Conservation (phyloP, 257 asterid genomes). For the Verbena officinalis region DNA sequence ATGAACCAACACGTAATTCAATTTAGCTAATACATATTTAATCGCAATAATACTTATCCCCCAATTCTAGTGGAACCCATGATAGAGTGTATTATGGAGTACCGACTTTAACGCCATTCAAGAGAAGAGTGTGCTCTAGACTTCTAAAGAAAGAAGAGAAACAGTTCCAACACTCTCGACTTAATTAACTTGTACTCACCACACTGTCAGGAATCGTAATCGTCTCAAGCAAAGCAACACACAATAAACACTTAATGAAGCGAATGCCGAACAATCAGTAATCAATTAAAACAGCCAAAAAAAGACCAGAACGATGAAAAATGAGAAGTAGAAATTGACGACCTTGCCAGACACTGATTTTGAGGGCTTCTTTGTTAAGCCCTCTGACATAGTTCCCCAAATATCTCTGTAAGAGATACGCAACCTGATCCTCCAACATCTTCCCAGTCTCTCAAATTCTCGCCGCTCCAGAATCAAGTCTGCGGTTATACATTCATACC, state of each 20-base stretch:
- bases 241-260: background rate
- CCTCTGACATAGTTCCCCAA: slow-evolving; percentile 96
- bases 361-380: slow-evolving; percentile 93
- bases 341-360: slow-evolving; percentile 99
- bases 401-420: slow-evolving; percentile 82
- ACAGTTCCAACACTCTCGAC: background rate
- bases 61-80: background rate
- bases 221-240: background rate
- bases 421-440: slow-evolving; percentile 99
- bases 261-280: background rate
- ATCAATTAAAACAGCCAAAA: background rate
- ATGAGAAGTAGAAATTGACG: background rate
- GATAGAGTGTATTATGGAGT: background rate
- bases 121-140: background rate
- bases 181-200: background rate
- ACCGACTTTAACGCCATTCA: background rate
- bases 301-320: background rate
- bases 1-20: background rate
- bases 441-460: slow-evolving; percentile 29
- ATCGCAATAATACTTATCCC: background rate
- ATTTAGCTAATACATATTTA: background rate
- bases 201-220: background rate
- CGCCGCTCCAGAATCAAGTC: slow-evolving; percentile 20
- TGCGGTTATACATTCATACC: background rate
- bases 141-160: background rate